A percentile compares a stretch with the other conserved stretches of the same genome.
These are phyloP conservation scores for Aureobasidium mangrovei DNA, from an alignment of 2,329 filamentous ascomycete species.

Conservation along the genomic window DNA sequence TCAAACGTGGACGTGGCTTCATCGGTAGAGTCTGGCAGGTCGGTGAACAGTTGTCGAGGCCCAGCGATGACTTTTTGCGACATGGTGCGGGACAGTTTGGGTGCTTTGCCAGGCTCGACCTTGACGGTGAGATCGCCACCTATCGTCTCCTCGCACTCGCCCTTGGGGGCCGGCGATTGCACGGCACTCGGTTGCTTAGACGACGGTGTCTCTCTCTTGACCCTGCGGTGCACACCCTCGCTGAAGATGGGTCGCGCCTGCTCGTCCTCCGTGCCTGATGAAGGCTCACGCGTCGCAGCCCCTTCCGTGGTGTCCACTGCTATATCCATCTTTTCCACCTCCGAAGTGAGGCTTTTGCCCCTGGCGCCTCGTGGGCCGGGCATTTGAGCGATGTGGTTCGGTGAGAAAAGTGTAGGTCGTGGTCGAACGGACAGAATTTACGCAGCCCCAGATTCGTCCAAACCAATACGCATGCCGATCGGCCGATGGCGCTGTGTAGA, in stretches of 20 bases:
- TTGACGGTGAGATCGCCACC: constrained; percentile 55
- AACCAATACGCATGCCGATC: background rate
- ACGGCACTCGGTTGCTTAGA: constrained; percentile 19
- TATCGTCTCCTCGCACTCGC: constrained; percentile 45
- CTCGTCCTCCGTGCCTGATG: background rate
- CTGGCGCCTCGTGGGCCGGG: background rate
- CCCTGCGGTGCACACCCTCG: constrained; percentile 23
- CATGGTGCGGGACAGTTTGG: constrained; percentile 64
- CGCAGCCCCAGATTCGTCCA: constrained; percentile 5
- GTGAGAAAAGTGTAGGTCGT: background rate
- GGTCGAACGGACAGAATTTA: constrained; percentile 1
- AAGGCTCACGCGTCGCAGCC: background rate
- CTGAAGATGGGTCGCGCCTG: constrained; percentile 17
- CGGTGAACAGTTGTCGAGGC: constrained; percentile 57
- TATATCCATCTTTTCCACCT: constrained; percentile 15
- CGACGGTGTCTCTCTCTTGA: constrained; percentile 1
- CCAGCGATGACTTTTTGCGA: constrained; percentile 60
- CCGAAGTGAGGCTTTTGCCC: constrained; percentile 1
- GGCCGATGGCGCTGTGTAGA: background rate
- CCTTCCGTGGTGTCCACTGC: constrained; percentile 2
- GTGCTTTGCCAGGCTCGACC: constrained; percentile 55
- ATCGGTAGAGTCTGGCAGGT: constrained; percentile 68
- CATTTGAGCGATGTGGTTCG: background rate
- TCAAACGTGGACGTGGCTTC: constrained; percentile 72
- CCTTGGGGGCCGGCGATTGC: constrained; percentile 31